Evolutionary conservation across 2,329 filamentous ascomycete species (phyloP), one percentile per base, ranked within the genome.

Genomic region (Cucurbitaria berberidis): DNA sequence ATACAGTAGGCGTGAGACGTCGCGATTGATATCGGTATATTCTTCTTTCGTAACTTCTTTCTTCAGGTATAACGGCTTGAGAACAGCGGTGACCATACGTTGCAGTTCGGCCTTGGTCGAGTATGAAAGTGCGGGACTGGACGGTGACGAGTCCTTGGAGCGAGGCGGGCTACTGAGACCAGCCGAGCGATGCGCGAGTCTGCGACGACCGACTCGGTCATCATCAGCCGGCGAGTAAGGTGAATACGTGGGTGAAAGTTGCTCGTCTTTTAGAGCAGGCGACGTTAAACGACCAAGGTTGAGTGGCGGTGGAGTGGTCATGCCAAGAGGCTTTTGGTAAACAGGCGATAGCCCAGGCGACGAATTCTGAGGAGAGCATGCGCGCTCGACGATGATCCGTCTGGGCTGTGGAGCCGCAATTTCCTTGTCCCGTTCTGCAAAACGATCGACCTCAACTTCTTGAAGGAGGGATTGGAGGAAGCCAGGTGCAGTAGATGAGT

Each of bases 1-100:
- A 76, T 99, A 99, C 53, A 99, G 80, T 77, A 89, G 90, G 52
- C 91, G 88, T 36, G 91, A 97, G 29, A 98, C 87, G 55, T 89
- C 88, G 57, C 92, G 88, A 72, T 98, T 98, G 76, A 98, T 96
- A 51, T 86, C 86, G 2, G 91, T 93, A 74, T 96, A 99, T 74
- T 97, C 89, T 54, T 96, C 90, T 63, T 92, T 90, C 16, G 88
- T 91, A 57, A 98, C 83, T 58, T 88, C 85, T 64, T 89, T 88
- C 36, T 88, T 88, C 57, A 87, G 84, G 81, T 93, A 98, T 61
- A 91, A 85, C 27, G 93, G 91, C 63, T 90, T 90, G 38, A 99
- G 80, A 5, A 90, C 91, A 36, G 83, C 81, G 60, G 91, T 90
- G 63, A 98, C 95, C 76, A 98, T 91, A 63, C 87, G 88, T 71